Conservation (phyloP, 1,284 basidiomycete species). For the Sanghuangporus weigelae region DNA sequence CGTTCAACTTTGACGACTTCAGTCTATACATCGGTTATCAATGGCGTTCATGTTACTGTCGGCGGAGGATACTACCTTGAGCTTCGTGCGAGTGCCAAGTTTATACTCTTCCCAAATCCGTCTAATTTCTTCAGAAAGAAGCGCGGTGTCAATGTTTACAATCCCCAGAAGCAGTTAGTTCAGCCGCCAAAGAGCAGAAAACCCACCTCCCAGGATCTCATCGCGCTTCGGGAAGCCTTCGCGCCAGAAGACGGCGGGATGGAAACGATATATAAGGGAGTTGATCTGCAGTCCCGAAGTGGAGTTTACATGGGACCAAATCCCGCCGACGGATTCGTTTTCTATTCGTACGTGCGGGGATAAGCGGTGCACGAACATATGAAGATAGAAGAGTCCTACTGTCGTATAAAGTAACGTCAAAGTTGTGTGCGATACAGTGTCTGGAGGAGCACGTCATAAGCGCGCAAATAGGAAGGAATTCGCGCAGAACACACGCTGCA, state of each 20-base stretch:
- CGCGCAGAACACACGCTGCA: conserved; percentile 32
- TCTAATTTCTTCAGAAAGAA: conserved; percentile 35
- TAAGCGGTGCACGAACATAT: neutral
- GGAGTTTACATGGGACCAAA: conserved; percentile 58
- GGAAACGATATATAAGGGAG: conserved; percentile 43
- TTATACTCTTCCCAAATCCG: conserved; percentile 52
- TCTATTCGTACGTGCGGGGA: conserved; percentile 13
- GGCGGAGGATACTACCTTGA: conserved; percentile 31
- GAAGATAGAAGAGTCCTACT: conserved; percentile 20
- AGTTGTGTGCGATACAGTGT: conserved; percentile 48
- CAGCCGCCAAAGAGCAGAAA: neutral
- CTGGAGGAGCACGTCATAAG: conserved; percentile 19
- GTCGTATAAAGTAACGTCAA: conserved; percentile 51
- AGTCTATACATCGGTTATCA: conserved; percentile 24
- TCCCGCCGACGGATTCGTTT: conserved; percentile 39
- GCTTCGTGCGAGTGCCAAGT: conserved; percentile 44
- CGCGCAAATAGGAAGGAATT: neutral
- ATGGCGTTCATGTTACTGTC: neutral
- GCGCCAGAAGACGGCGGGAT: conserved; percentile 25
- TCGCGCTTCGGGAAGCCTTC: conserved; percentile 47
- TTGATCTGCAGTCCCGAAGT: conserved; percentile 60
- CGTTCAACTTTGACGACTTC: conserved; percentile 22
- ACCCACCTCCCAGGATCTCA: conserved; percentile 47
- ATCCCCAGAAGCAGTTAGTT: neutral
- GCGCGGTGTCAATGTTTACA: neutral